A percentile compares a stretch with the other conserved stretches of the same genome.
Conservation (phyloP, 2,329 filamentous ascomycete species). For the Escovopsis sp. region DNA sequence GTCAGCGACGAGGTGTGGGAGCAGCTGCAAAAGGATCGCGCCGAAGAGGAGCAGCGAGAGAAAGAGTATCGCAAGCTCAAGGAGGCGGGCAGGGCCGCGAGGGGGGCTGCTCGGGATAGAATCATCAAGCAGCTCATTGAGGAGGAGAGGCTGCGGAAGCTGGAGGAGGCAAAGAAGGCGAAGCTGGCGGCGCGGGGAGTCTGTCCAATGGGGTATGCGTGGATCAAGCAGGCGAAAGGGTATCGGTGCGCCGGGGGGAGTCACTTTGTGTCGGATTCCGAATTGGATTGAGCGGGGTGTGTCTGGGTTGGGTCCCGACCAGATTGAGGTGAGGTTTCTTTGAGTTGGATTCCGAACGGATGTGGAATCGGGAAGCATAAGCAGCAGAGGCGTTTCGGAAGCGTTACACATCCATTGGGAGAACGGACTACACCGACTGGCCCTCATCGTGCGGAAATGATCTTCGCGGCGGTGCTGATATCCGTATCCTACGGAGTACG, state of each 20-base stretch:
- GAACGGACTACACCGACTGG: too few species aligned
- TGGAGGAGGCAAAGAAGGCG: slow-evolving; percentile 24
- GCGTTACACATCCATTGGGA: too few species aligned
- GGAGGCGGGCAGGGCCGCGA: slow-evolving; percentile 12
- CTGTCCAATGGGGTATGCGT: slow-evolving; percentile 41
- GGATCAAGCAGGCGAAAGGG: slow-evolving; percentile 43
- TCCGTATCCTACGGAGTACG: too few species aligned
- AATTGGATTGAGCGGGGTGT: neutral
- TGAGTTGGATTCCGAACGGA: too few species aligned
- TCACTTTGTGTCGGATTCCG: slow-evolving; percentile 29
- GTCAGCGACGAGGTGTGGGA: slow-evolving; percentile 47
- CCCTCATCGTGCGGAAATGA: too few species aligned
- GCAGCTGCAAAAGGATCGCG: slow-evolving; percentile 37
- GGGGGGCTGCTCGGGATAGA: slow-evolving; percentile 17
- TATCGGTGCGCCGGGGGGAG: slow-evolving; percentile 46
- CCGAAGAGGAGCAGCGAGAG: slow-evolving; percentile 22
- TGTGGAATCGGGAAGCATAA: too few species aligned
- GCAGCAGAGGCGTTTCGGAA: too few species aligned
- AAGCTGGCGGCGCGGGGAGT: slow-evolving; percentile 37
- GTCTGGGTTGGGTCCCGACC: too few species aligned
- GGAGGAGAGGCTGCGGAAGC: slow-evolving; percentile 22
- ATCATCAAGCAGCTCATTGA: slow-evolving; percentile 22
- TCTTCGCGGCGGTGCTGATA: too few species aligned
- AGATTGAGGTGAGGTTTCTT: neutral
- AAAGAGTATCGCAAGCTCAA: slow-evolving; percentile 20